Base-by-base conservation (phyloP, 306 rosid genomes). In the Sophora flavescens region DNA sequence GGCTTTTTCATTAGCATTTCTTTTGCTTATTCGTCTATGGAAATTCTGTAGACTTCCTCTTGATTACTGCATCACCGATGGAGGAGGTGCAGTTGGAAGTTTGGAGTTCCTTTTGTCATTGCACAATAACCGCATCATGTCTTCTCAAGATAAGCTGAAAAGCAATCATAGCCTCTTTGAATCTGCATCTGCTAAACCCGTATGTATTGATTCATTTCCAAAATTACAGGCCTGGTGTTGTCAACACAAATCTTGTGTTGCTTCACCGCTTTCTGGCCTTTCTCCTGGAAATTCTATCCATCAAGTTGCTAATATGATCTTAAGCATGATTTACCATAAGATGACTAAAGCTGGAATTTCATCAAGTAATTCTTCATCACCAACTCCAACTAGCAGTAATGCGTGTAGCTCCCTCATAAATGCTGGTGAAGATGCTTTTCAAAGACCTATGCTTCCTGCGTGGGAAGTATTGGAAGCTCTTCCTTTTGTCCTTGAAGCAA, bases 391-490 rank as follows among this genome's bases (percentile, higher is more conserved):
- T 44, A 75, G 86, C 84, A 62, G 87, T 71, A 81, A 84, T 81
- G 62, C 83, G 32, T 76, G 87, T 35, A 62, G 83, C 75, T 79
- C 89, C 53, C 80, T 88, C 68, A n/a, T 60, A 56, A 88, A 30
- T 73, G 58, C 74, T 61, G 87, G 82, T 44, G 95, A 89, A 53
- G 93, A 89, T 78, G 63, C 75, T 74, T 79, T 62, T 42, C 88
- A 83, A 86, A 88, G 89, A 65, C 93, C 90, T 4, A 50, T 83
- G 73, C 87, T 91, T 78, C 86, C 95, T 74, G 89, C 91, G 18
- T 91, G 97, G 97, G 93, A 91, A 83, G 75, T 91, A 54, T 81
- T 91, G 72, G 95, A 89, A 88, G 90, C 93, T 65, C 74, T 89
- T 78, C 97, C 97, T 53, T 85, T 78, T 76, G 97, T 89, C 72